Evolutionary conservation across 176 grass and related monocot genomes (phyloP), one percentile per base, ranked within the genome.

Genomic region (Ensete glaucum): DNA sequence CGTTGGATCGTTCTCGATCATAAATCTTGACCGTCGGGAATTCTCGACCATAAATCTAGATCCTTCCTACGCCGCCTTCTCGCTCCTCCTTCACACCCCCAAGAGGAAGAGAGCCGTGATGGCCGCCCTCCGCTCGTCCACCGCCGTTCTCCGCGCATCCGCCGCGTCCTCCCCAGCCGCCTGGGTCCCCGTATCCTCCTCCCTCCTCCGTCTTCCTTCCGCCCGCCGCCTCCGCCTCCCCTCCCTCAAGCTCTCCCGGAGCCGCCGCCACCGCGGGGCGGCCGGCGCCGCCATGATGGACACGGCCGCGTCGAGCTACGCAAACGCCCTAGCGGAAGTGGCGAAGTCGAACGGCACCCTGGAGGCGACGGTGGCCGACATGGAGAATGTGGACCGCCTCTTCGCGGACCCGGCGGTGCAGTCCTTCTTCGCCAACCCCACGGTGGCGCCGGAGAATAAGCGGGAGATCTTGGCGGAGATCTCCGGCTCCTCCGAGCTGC

Each of bases 351-450:
- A 79, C 49, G 83, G 71, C n/a, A 81, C 54, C 75, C 87, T 96
- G 19, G 87, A 96, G 0, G 4, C 48, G 66, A 93, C 93, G 54
- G 76, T 93, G 8, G 13, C 90, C 1, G 90, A 93, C 81, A 20
- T 90, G 1, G 90, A 96, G 81, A 96, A 96, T 81, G 64, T 92
- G 19, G 80, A 92, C 54, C 65, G 73, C 55, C 54, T 92, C 60
- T 92, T 96, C 80, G 43, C 80, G 2, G 92, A 96, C 49, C 84
- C 87, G 43, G 67, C 83, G 73, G 78, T 88, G 67, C 65, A 79
- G 14, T 85, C 85, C 85, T 97, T 90, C 88, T 97, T 97, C 80
- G 78, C 83, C 81, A 92, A 92, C 83, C 90, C 87, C 10, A 92
- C 89, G 8, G 83, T 97, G 17, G 56, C 79, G 43, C 58, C 50